phyloP scores from a whole-genome alignment of 352 stramenopile genomes.

The Bremia lactucae region DNA sequence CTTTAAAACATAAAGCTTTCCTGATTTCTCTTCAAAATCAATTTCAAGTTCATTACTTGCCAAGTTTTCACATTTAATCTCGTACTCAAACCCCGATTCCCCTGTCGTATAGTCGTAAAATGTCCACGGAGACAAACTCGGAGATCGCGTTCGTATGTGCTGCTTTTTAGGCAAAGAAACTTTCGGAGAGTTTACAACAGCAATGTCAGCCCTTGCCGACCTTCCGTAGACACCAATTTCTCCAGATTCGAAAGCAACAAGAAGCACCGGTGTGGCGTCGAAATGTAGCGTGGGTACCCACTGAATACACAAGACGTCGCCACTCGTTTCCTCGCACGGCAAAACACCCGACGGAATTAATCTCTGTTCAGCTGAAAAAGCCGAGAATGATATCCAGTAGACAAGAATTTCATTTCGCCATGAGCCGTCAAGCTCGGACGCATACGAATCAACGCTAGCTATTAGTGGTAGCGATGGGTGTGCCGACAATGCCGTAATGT shows the following conservation, averaged over 20 bases:
- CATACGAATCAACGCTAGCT: conserved; percentile 43
- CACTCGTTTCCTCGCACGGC: conserved; percentile 28
- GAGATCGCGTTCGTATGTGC: conserved; percentile 22
- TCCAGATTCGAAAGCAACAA: conserved; percentile 52
- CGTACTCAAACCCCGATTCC: conserved; percentile 57
- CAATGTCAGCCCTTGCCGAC: conserved; percentile 32
- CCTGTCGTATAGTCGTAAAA: conserved; percentile 60
- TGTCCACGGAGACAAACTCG: conserved; percentile 58
- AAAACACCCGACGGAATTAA: conserved; percentile 72
- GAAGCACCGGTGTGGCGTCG: conserved; percentile 59
- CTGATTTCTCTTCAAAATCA: conserved; percentile 26
- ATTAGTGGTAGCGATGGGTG: conserved; percentile 70
- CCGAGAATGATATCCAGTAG: conserved; percentile 78
- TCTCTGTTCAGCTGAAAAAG: conserved; percentile 67
- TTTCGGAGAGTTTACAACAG: conserved; percentile 47
- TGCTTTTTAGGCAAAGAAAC: conserved; percentile 8
- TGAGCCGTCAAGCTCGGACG: conserved; percentile 7
- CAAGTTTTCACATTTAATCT: conserved; percentile 42
- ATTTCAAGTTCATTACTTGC: conserved; percentile 27
- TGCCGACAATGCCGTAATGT: conserved; percentile 53
- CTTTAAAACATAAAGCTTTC: conserved; percentile 28
- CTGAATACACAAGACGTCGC: conserved; percentile 59
- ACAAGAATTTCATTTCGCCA: conserved; percentile 60
- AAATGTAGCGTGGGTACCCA: conserved; percentile 78
- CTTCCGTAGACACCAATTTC: conserved; percentile 55